Evolutionary conservation across 306 rosid genomes (phyloP).

Genomic region (Datisca glomerata): DNA sequence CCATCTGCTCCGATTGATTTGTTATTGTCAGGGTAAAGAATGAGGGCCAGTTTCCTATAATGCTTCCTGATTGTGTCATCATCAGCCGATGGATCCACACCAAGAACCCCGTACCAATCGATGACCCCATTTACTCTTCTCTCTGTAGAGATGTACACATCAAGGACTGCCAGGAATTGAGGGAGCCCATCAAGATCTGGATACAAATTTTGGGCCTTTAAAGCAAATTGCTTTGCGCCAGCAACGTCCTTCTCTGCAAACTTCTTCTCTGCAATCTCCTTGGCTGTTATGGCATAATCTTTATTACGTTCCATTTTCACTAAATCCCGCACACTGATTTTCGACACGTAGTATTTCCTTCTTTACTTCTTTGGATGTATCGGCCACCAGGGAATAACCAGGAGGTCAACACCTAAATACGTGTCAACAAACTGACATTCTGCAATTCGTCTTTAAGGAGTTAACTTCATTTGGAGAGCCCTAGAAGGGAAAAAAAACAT

Average conservation of each 20-base stretch:
- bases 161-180: slow-evolving; percentile 41
- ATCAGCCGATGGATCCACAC: slow-evolving; percentile 45
- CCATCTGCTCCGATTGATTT: slow-evolving; percentile 67
- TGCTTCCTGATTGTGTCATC: slow-evolving; percentile 42
- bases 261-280: slow-evolving; percentile 59
- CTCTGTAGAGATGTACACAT: slow-evolving; percentile 55
- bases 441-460: no score
- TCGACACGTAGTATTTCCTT: background rate
- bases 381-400: no score
- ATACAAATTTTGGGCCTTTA: slow-evolving; percentile 44
- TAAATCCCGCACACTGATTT: slow-evolving; percentile 11
- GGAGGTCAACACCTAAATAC: no score
- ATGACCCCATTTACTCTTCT: slow-evolving; percentile 31
- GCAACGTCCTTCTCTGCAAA: slow-evolving; percentile 23
- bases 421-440: no score
- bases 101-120: slow-evolving; percentile 70
- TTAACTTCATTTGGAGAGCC: no score
- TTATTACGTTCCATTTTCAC: slow-evolving; percentile 51
- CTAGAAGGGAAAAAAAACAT: no score
- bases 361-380: no score
- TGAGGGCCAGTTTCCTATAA: slow-evolving; percentile 42
- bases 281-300: slow-evolving; percentile 42
- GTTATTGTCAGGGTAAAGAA: slow-evolving; percentile 71
- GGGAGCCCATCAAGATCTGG: slow-evolving; percentile 51
- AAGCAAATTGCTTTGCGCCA: slow-evolving; percentile 50